These are phyloP conservation scores for Primulina huaijiensis DNA, from an alignment of 257 asterid species.

Conservation along the genomic window DNA sequence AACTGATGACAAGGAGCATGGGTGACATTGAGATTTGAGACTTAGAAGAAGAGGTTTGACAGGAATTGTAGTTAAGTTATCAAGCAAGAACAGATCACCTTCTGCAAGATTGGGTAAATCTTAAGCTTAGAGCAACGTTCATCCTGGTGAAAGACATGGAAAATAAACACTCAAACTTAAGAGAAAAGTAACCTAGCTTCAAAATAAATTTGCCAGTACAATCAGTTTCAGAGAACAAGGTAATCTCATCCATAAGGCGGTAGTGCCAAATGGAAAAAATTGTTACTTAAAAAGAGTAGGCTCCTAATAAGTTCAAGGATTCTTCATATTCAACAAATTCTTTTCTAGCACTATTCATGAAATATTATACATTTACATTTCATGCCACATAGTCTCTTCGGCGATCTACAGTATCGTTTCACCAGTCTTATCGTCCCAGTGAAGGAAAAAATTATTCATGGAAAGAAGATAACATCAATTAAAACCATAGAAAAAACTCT, in stretches of 20 bases:
- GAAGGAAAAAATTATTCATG: too few species aligned
- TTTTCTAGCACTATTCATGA: neutral
- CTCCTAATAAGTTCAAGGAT: neutral
- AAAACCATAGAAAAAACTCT: too few species aligned
- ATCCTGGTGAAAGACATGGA: conserved; percentile 53
- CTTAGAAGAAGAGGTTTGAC: conserved; percentile 19
- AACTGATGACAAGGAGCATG: neutral
- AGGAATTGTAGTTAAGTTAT: conserved; percentile 6
- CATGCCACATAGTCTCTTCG: neutral
- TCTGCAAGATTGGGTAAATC: conserved; percentile 91
- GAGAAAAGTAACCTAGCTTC: conserved; percentile 13
- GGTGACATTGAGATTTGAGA: conserved; percentile 2
- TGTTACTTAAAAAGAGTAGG: neutral
- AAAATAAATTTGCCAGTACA: conserved; percentile 9
- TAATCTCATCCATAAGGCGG: neutral
- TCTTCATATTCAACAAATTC: neutral
- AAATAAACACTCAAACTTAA: conserved; percentile 13
- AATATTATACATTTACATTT: neutral
- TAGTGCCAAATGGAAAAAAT: too few species aligned
- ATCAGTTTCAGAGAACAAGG: conserved; percentile 10
- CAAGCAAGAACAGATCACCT: conserved; percentile 50
- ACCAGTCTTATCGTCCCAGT: neutral
- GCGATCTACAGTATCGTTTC: neutral
- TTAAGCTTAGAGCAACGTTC: conserved; percentile 96
- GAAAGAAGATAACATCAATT: too few species aligned